Base-by-base conservation (phyloP, 129 eudicot genomes). In the Pittosporum tobira region DNA sequence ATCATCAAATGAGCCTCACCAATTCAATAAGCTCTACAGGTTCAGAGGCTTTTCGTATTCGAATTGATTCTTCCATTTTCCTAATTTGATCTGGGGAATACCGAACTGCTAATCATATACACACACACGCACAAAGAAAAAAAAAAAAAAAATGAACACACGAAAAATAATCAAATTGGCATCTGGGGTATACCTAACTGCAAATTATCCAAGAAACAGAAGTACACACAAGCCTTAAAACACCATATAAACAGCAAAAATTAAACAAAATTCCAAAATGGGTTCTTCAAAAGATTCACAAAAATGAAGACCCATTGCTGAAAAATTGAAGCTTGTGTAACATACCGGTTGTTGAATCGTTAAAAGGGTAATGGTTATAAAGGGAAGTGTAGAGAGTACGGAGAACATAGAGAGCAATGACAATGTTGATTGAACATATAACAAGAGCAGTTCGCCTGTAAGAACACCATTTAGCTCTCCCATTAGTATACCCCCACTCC, bases 11-110 rank as follows among this genome's bases (percentile, higher is more conserved):
- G 45, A 53, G 20, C 19, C 81, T 83, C 65, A 93, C 99, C 72
- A 71, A 51, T 72, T 77, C 68, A 60, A 93, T 74, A 58, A 93
- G 96, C 51, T 84, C 81, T 49, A 63, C 61, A 47, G 99, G 99
- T 76, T 87, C 85, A 37, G 88, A 70, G 54, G 72, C 81, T 65
- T 75, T 87, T 9, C 96, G 78, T 64, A 93, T 81, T 53, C 65
- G 66, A 73, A 76, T 83, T 8, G 96, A 76, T 47, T 93, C 99
- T 84, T 93, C 94, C 96, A 87, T 93, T 59, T 54, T 87, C 72
- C 46, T 81, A 57, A 83, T 76, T 66, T 93, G 96, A 66, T 79
- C 83, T 25, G 85, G 77, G 9, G 85, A 74, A 71, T 93, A 87
- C 60, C 61, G 69, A 67, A 61, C 79, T 56, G 75, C 99, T 85